Conservation (phyloP, 163 green algal species). For the Scenedesmus sp. region DNA sequence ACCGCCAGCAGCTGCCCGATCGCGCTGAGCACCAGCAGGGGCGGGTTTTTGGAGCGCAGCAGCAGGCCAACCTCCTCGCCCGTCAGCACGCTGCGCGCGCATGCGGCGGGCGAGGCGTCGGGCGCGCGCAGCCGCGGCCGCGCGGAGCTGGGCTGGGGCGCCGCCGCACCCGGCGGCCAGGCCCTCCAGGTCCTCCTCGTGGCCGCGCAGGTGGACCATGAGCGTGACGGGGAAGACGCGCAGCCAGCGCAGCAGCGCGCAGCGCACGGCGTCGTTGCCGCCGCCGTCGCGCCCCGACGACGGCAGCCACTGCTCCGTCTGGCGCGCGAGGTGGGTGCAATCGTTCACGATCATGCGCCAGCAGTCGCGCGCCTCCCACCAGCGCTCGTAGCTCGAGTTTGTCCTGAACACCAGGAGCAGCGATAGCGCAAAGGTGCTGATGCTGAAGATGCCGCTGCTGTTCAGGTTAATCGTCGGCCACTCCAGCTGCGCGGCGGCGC, state of each 20-base stretch:
- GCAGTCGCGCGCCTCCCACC: slow-evolving; percentile 41
- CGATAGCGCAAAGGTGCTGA: slow-evolving; percentile 41
- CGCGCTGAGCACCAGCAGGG: slow-evolving; percentile 24
- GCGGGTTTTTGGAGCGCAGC: neutral
- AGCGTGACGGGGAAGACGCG: slow-evolving; percentile 31
- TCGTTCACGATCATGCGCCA: slow-evolving; percentile 39
- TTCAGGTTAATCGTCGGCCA: slow-evolving; percentile 37
- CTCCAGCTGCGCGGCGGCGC: slow-evolving; percentile 10
- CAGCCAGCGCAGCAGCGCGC: slow-evolving; percentile 44
- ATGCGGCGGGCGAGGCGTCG: too few species aligned
- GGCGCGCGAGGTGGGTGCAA: slow-evolving; percentile 32
- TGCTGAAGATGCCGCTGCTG: slow-evolving; percentile 41
- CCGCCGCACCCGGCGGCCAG: slow-evolving; percentile 8
- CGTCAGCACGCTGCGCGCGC: too few species aligned
- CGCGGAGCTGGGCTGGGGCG: too few species aligned
- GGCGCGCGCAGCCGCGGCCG: too few species aligned
- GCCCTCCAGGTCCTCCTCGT: slow-evolving; percentile 10
- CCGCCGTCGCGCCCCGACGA: too few species aligned
- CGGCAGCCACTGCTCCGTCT: slow-evolving; percentile 40
- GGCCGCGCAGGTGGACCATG: slow-evolving; percentile 23
- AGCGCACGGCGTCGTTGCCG: neutral
- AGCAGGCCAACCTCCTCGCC: too few species aligned
- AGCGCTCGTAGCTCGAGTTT: slow-evolving; percentile 2
- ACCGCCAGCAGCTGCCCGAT: slow-evolving; percentile 31
- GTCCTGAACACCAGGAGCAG: slow-evolving; percentile 19